A percentile compares a stretch with the other conserved stretches of the same genome.
Conservation (phyloP, 2,329 filamentous ascomycete genomes). For the Arthrobotrys sphaeroides region DNA sequence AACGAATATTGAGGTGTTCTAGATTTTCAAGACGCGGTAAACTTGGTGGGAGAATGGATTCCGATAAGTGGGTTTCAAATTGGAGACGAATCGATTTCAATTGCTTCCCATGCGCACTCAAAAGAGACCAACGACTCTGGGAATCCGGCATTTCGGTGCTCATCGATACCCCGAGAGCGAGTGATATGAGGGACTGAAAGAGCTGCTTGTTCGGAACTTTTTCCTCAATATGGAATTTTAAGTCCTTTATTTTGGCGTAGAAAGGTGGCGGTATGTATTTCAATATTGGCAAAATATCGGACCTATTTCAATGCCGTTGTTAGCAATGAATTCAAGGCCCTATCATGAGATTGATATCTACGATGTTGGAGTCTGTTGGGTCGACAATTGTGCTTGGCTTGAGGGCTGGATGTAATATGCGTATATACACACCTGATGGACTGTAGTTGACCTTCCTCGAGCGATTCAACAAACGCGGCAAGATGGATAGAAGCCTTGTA, state of each 20-base stretch:
- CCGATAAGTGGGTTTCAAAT: background rate
- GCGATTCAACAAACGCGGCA: background rate
- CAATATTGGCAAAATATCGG: background rate
- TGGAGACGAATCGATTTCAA: background rate
- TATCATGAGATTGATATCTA: background rate
- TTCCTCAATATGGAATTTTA: background rate
- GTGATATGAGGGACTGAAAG: background rate
- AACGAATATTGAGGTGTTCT: background rate
- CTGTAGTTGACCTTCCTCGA: background rate
- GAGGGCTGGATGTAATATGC: too few relatives aligned
- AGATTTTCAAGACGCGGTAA: background rate
- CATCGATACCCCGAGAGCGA: background rate
- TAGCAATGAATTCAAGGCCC: background rate
- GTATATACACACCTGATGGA: background rate
- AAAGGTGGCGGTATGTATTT: background rate
- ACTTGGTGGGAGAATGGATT: background rate
- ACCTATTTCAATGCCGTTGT: background rate
- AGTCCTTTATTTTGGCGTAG: background rate
- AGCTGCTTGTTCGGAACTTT: background rate
- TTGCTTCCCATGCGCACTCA: background rate
- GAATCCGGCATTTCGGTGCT: background rate
- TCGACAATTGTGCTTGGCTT: too few relatives aligned
- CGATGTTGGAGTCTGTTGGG: too few relatives aligned
- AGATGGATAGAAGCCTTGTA: background rate
- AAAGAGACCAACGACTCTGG: background rate